Percentiles rank a stretch among this genome's conserved stretches.
phyloP scores from a whole-genome alignment of 1,284 basidiomycete genomes.

The Austropuccinia psidii region DNA sequence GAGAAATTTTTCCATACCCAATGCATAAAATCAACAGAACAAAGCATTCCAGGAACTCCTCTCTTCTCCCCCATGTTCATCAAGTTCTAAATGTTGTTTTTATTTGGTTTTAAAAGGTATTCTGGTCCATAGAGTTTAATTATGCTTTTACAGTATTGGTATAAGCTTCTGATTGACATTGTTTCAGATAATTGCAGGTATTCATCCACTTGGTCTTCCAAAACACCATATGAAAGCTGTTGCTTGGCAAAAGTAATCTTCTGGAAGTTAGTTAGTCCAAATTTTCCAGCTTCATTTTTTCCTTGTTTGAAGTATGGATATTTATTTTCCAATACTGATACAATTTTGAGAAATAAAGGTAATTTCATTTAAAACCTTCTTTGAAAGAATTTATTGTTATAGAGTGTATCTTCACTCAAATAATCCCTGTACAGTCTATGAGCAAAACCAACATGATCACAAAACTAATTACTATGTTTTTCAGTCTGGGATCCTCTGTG shows the following conservation, averaged over 20 bases:
- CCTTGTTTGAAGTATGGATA: neutral
- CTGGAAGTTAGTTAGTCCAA: neutral
- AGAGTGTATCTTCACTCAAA: neutral
- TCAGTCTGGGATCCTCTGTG: too few species aligned
- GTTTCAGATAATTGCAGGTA: neutral
- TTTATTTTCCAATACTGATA: conserved; percentile 25
- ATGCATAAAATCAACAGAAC: neutral
- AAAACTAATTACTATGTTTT: too few species aligned
- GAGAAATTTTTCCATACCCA: conserved; percentile 9
- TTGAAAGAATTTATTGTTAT: neutral
- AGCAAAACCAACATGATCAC: too few species aligned
- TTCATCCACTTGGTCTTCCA: neutral
- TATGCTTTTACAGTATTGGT: neutral
- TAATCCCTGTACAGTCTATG: too few species aligned
- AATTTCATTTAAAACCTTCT: neutral
- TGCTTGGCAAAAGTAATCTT: neutral
- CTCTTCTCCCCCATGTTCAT: neutral
- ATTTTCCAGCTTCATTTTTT: neutral
- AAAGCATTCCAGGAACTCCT: neutral
- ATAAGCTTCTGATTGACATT: neutral
- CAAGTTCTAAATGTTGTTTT: neutral
- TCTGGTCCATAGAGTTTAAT: neutral
- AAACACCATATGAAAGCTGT: neutral
- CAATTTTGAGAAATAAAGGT: neutral
- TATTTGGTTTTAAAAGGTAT: neutral